phyloP scores from a whole-genome alignment of 257 asterid species.

The Buddleja alternifolia region DNA sequence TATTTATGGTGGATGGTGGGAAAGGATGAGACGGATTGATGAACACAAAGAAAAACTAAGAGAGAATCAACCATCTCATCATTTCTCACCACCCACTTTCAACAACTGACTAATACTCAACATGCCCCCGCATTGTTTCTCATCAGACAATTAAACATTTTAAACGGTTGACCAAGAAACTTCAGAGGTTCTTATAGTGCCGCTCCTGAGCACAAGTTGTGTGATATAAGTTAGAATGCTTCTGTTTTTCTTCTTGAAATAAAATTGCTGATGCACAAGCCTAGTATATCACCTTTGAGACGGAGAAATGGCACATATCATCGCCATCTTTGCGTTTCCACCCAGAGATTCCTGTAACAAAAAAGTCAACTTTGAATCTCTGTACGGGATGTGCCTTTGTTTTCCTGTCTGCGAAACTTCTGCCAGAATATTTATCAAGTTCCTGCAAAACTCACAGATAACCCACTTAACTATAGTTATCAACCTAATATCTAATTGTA shows the following conservation, averaged over 20 bases:
- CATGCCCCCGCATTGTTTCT: neutral
- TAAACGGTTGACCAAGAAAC: neutral
- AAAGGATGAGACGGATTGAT: too few species aligned
- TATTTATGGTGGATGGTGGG: too few species aligned
- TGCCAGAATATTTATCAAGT: conserved; percentile 91
- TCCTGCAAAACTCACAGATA: conserved; percentile 55
- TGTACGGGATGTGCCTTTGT: conserved; percentile 93
- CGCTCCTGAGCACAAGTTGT: conserved; percentile 4
- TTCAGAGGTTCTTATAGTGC: neutral
- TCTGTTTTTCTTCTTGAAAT: conserved; percentile 13
- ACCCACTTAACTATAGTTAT: conserved; percentile 30
- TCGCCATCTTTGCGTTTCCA: conserved; percentile 95
- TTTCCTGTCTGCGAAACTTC: conserved; percentile 98
- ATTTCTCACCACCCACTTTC: neutral
- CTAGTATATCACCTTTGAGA: conserved; percentile 63
- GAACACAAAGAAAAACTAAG: too few species aligned
- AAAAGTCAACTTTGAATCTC: conserved; percentile 98
- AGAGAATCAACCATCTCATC: neutral
- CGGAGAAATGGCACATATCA: conserved; percentile 97
- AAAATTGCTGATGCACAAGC: conserved; percentile 14
- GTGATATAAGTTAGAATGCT: conserved; percentile 6
- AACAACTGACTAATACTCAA: neutral
- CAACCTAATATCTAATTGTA: conserved; percentile 2
- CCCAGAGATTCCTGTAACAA: conserved; percentile 97
- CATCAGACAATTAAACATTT: neutral